phyloP scores from a whole-genome alignment of 441 rosid species.

The Erodium texanum region DNA sequence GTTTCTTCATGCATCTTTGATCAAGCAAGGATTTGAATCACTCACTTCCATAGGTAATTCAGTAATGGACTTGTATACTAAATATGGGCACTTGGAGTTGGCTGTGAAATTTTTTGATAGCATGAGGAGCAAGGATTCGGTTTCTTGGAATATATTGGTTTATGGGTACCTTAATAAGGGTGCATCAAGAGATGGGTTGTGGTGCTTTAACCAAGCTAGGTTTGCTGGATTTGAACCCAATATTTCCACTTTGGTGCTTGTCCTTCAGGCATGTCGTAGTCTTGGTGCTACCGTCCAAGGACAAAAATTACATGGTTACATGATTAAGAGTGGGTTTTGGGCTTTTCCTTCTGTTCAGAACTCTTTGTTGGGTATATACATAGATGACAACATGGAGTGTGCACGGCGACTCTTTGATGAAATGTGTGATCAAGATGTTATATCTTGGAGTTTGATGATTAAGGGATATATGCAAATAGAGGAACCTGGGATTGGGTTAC shows the following conservation, averaged over 20 bases:
- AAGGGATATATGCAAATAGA: conserved; percentile 30
- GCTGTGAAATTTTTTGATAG: conserved; percentile 32
- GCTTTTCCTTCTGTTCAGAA: conserved; percentile 39
- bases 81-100: conserved; percentile 35
- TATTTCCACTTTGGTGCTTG: conserved; percentile 47
- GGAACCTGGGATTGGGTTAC: conserved; percentile 28
- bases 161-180: conserved; percentile 43
- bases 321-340: conserved; percentile 42
- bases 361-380: conserved; percentile 40
- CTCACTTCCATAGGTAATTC: conserved; percentile 48
- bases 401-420: conserved; percentile 23
- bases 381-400: conserved; percentile 8
- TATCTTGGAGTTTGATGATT: conserved; percentile 51
- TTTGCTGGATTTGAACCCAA: conserved; percentile 47
- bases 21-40: conserved; percentile 49
- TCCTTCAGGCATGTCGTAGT: conserved; percentile 37
- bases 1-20: conserved; percentile 38
- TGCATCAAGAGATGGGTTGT: conserved; percentile 32
- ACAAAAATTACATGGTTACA: conserved; percentile 33
- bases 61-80: conserved; percentile 45
- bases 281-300: conserved; percentile 21
- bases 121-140: conserved; percentile 39
- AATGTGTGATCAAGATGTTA: conserved; percentile 45
- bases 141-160: conserved; percentile 63
- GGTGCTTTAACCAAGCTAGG: conserved; percentile 42